A percentile compares a stretch with the other conserved stretches of the same genome.
Evolutionary conservation across 2,329 filamentous ascomycete species (phyloP).

Genomic region (Mycogone perniciosa): DNA sequence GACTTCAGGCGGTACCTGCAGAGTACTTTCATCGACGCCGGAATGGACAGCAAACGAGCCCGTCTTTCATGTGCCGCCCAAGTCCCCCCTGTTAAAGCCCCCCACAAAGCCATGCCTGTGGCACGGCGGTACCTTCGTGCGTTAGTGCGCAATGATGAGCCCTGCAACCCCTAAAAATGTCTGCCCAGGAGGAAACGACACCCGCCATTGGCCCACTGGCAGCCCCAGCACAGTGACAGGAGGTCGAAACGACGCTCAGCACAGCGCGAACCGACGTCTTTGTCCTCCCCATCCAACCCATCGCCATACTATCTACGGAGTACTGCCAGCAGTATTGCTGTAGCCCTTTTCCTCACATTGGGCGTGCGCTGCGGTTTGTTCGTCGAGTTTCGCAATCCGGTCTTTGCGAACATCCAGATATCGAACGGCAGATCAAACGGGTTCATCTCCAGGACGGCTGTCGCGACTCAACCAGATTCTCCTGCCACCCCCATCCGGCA

Average conservation of each 20-base stretch:
- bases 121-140: slow-evolving; percentile 7
- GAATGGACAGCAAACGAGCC: too few species aligned
- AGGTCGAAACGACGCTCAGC: slow-evolving; percentile 12
- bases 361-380: too few species aligned
- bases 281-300: background rate
- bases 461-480: background rate
- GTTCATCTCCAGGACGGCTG: background rate
- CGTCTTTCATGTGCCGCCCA: background rate
- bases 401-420: too few species aligned
- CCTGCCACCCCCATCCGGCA: slow-evolving; percentile 7
- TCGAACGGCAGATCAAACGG: background rate
- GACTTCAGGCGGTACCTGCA: slow-evolving; percentile 3
- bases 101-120: slow-evolving; percentile 10
- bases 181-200: slow-evolving; percentile 6
- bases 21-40: background rate
- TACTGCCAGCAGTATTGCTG: background rate
- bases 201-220: slow-evolving; percentile 11
- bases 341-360: too few species aligned
- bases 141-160: slow-evolving; percentile 10
- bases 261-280: background rate
- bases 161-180: slow-evolving; percentile 14
- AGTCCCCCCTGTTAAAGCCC: slow-evolving; percentile 7
- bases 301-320: background rate
- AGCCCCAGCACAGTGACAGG: slow-evolving; percentile 12
- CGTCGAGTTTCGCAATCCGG: too few species aligned